phyloP scores from a whole-genome alignment of 768 basidiomycete species.

The Mycena latifolia region DNA sequence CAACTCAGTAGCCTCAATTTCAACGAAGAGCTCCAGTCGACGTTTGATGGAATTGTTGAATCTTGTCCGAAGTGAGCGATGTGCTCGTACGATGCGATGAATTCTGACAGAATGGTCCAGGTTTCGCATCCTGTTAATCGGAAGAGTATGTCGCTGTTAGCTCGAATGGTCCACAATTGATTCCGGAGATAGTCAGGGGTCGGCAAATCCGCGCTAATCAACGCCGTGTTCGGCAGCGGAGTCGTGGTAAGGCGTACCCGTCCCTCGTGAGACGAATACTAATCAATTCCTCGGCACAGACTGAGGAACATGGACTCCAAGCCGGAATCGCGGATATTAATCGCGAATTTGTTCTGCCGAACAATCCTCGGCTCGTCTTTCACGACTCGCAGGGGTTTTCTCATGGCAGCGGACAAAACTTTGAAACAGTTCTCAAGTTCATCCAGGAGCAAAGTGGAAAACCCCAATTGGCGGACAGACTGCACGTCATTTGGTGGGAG shows the following conservation, averaged over 20 bases:
- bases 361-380: conserved; percentile 8
- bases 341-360: conserved; percentile 4
- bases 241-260: neutral
- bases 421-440: too few species aligned
- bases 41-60: conserved; percentile 1
- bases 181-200: neutral
- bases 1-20: neutral
- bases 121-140: conserved; percentile 4
- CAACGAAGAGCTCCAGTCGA: conserved; percentile 9
- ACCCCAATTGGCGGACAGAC: too few species aligned
- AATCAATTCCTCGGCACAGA: too few species aligned
- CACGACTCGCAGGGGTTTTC: conserved; percentile 14
- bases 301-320: neutral
- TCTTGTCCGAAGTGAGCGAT: conserved; percentile 10
- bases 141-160: too few species aligned
- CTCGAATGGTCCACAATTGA: too few species aligned
- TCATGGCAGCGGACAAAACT: neutral
- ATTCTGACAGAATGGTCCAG: neutral
- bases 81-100: neutral
- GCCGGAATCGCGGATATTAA: conserved; percentile 6
- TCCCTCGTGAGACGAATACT: neutral
- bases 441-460: too few species aligned
- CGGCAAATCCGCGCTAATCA: conserved; percentile 7
- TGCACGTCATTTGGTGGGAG: too few species aligned
- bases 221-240: conserved; percentile 10